Evolutionary conservation across 2,329 filamentous ascomycete genomes (phyloP).

Genomic region (Paraphoma chrysanthemicola): DNA sequence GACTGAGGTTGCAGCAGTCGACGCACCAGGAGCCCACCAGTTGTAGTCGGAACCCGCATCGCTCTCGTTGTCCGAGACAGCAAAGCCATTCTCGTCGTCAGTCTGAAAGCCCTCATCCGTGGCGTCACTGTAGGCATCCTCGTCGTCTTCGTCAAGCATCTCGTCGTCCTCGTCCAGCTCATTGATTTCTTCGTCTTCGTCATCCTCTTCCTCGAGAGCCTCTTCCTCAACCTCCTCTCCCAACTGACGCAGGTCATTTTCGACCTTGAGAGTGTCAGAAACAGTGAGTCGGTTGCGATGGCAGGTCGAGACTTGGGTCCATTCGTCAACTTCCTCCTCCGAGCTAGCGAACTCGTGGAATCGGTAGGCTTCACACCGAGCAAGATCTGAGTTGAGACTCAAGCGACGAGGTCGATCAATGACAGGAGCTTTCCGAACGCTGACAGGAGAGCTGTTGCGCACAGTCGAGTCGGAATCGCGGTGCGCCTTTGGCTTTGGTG

Average conservation of each 20-base stretch:
- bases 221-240: constrained; percentile 93
- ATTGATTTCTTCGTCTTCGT: constrained; percentile 53
- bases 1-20: constrained; percentile 61
- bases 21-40: constrained; percentile 66
- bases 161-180: constrained; percentile 51
- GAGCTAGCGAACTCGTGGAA: constrained; percentile 96
- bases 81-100: constrained; percentile 77
- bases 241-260: constrained; percentile 84
- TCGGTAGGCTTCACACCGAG: constrained; percentile 61
- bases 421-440: constrained; percentile 47
- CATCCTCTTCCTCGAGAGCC: constrained; percentile 66
- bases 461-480: constrained; percentile 60
- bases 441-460: constrained; percentile 56
- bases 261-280: constrained; percentile 86
- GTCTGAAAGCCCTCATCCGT: constrained; percentile 78
- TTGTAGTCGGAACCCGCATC: constrained; percentile 69
- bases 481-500: constrained; percentile 47
- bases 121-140: constrained; percentile 39
- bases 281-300: constrained; percentile 79
- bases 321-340: constrained; percentile 85
- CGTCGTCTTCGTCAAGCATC: constrained; percentile 54
- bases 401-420: constrained; percentile 43
- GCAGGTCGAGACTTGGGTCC: constrained; percentile 76
- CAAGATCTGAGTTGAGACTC: constrained; percentile 49
- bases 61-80: constrained; percentile 71